phyloP scores from a whole-genome alignment of 805 yeast species.

The Kluyveromyces nonfermentans region DNA sequence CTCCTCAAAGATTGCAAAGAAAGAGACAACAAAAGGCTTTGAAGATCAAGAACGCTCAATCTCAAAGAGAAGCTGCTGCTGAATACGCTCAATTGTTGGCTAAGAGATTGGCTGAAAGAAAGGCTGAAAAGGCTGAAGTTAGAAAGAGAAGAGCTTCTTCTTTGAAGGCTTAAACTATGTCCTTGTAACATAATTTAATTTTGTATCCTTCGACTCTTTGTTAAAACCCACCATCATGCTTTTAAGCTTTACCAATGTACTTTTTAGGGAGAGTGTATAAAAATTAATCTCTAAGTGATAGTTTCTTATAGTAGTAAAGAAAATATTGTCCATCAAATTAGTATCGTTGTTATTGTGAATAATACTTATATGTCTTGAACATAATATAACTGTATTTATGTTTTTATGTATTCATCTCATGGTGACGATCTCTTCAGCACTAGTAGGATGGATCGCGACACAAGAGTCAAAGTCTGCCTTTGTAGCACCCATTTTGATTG shows the following conservation, averaged over 20 bases:
- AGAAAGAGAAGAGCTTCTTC: constrained; percentile 99
- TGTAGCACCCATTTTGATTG: constrained; percentile 98
- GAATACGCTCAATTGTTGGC: constrained; percentile 99
- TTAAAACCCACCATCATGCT: constrained; percentile 2
- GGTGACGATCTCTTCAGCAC: constrained; percentile 96
- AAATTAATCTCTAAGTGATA: constrained; percentile 6
- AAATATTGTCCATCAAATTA: constrained; percentile 7
- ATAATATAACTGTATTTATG: neutral
- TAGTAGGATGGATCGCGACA: constrained; percentile 97
- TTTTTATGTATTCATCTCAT: constrained; percentile 18
- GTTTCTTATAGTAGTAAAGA: constrained; percentile 8
- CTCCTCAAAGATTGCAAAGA: constrained; percentile 99
- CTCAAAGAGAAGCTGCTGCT: constrained; percentile 99
- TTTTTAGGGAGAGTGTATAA: constrained; percentile 11
- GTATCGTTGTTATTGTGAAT: neutral
- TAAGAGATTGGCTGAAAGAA: constrained; percentile 95
- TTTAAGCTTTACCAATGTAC: constrained; percentile 6
- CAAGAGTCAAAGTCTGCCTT: constrained; percentile 89
- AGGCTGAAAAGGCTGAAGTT: constrained; percentile 96
- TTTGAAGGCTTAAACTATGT: constrained; percentile 62
- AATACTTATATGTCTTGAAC: neutral
- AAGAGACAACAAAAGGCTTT: constrained; percentile 92
- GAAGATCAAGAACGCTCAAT: constrained; percentile 95
- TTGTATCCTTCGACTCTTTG: neutral
- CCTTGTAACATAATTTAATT: neutral